These are phyloP conservation scores for Verticillium dahliae DNA, from an alignment of 2,329 filamentous ascomycete genomes.

Conservation along the genomic window DNA sequence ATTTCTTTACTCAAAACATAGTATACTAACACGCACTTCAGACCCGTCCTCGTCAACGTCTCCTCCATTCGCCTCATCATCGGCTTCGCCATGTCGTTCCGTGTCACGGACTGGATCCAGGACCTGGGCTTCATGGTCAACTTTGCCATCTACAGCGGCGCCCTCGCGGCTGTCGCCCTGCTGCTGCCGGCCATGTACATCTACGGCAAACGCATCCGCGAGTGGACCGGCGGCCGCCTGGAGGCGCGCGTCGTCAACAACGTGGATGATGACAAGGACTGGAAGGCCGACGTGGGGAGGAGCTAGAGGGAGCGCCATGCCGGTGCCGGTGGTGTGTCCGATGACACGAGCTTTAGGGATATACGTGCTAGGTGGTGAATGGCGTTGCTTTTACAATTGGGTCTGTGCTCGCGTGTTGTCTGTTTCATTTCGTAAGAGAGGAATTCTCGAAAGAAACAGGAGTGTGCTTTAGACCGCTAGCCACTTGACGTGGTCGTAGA, in stretches of 20 bases:
- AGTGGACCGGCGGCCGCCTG: conserved; percentile 12
- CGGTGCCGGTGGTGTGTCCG: neutral
- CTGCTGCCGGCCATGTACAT: conserved; percentile 21
- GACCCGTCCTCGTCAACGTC: conserved; percentile 26
- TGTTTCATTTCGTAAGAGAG: neutral
- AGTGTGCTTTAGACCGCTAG: neutral
- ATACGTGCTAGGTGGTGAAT: no score
- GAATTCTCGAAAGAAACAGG: neutral
- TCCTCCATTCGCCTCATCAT: conserved; percentile 22
- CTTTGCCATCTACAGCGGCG: conserved; percentile 24
- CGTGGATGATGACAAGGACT: conserved; percentile 11
- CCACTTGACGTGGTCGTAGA: neutral
- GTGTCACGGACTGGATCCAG: conserved; percentile 20
- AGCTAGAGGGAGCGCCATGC: neutral
- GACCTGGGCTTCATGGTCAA: conserved; percentile 19
- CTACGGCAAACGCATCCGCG: conserved; percentile 12
- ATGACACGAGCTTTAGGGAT: neutral
- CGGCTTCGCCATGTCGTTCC: conserved; percentile 21
- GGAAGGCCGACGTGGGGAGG: conserved; percentile 4
- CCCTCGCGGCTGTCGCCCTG: conserved; percentile 21
- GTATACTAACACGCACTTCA: conserved; percentile 4
- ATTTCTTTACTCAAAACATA: neutral
- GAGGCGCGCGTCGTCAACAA: conserved; percentile 7
- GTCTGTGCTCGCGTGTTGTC: neutral
- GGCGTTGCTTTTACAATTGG: neutral